Conservation (phyloP, 768 basidiomycete species). For the Psilocybe sp. region DNA sequence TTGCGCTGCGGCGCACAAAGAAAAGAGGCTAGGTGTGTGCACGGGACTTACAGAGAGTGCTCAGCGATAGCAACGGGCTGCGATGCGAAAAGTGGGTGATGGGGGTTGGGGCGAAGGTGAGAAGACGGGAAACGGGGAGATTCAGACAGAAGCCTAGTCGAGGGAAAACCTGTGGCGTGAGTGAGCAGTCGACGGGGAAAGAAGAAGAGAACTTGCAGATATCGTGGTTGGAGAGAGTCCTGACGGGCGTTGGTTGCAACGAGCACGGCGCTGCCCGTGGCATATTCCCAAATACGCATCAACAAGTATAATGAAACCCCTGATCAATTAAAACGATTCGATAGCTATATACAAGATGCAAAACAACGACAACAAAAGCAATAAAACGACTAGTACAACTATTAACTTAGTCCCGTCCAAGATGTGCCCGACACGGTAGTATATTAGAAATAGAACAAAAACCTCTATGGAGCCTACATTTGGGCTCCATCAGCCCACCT, state of each 20-base stretch:
- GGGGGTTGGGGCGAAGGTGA: background rate
- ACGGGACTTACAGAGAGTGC: too few relatives aligned
- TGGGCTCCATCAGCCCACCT: background rate
- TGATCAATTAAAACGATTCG: background rate
- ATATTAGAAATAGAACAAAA: too few relatives aligned
- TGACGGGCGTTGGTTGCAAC: constrained; percentile 35
- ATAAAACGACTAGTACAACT: constrained; percentile 3
- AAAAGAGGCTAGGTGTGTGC: constrained; percentile 2
- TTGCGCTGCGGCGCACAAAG: background rate
- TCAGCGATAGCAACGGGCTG: background rate
- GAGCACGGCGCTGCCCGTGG: constrained; percentile 34
- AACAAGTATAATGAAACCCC: constrained; percentile 19
- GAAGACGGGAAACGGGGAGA: constrained; percentile 2
- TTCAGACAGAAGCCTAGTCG: background rate
- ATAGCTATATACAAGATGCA: constrained; percentile 4
- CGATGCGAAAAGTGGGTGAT: background rate
- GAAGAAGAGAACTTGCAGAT: constrained; percentile 3
- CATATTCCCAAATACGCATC: constrained; percentile 32
- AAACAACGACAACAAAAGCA: constrained; percentile 6
- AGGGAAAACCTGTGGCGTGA: background rate
- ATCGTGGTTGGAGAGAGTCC: background rate
- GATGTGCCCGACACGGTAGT: too few relatives aligned
- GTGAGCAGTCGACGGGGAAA: background rate
- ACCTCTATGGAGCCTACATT: too few relatives aligned
- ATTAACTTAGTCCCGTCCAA: background rate